Evolutionary conservation across 441 rosid species (phyloP), one percentile per base, ranked within the genome.

Genomic region (Adansonia rubrostipa): DNA sequence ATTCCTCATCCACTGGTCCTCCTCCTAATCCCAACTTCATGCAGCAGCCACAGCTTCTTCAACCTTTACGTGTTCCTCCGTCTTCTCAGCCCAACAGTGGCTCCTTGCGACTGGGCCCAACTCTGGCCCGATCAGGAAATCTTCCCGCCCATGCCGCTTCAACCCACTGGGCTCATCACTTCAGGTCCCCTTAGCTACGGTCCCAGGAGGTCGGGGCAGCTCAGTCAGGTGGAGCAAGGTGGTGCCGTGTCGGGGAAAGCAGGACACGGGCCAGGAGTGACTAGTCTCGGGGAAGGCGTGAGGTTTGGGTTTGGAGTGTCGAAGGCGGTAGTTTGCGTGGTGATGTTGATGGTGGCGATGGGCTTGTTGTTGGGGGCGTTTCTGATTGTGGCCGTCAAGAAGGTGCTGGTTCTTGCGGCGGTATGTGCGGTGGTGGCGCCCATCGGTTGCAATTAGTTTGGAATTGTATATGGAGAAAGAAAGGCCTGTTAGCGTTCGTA

Each of bases 121-220:
- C 77, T 92, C 98, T 4, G 98, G 94, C 1, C 77, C 93, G 0
- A 71, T 89, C 14, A 85, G 76, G 84, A 93, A 89, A 65, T 80
- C 83, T 6, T 95, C 99, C 1, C 95, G 15, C 95, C 98, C 4
- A 74, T 92, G 58, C 84, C 93, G 33, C 92, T 92, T 2, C 91
- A 88, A 20, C 97, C 99, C 3, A 93, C 98, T 15, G 98, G 99
- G 6, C 92, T 95, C 62, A 92, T 95, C 68, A 91, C 93, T 33
- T 95, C 99, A 56, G 94, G 97, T 8, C 91, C 95, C 0, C 82
- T 91, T 3, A 84, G 83, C 45, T 87, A 91, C 0, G 93, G 90
- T 58, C 84, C 89, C 19, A 86, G 92, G 71, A 80, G 97, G 87
- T 91, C 97, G 24, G 91, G 87, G 9, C 93, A 82, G 84, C 82